Conservation (phyloP, 176 grass and related monocot genomes). For the Panicum miliaceum region DNA sequence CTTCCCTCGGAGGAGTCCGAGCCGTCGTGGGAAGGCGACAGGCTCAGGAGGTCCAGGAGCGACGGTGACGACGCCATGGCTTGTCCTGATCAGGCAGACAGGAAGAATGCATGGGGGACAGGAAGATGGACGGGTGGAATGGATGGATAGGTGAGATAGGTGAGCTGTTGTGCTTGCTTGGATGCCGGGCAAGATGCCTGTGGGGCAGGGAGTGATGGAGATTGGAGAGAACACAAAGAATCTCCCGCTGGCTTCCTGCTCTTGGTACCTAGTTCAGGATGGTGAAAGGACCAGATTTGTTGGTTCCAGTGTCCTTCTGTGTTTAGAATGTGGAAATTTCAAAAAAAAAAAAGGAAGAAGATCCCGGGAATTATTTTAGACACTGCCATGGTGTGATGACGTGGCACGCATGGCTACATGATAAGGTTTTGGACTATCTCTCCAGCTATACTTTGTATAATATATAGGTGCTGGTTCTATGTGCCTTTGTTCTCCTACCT, state of each 20-base stretch:
- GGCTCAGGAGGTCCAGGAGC: conserved; percentile 55
- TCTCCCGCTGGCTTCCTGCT: conserved; percentile 28
- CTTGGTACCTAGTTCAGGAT: conserved; percentile 8
- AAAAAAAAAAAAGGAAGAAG: not conserved
- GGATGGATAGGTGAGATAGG: conserved; percentile 12
- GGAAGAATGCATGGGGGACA: conserved; percentile 41
- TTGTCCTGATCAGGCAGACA: conserved; percentile 13
- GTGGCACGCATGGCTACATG: not conserved
- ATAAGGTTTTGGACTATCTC: not conserved
- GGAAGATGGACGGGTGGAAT: not conserved
- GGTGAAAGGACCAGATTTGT: conserved; percentile 23
- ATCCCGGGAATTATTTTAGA: not conserved
- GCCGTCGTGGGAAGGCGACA: not conserved
- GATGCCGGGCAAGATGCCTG: conserved; percentile 37
- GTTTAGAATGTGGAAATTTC: not conserved
- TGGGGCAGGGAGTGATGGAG: conserved; percentile 43
- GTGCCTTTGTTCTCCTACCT: not conserved
- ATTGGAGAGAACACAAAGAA: conserved; percentile 37
- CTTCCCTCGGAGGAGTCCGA: not conserved
- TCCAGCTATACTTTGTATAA: not conserved
- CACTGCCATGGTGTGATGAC: not conserved
- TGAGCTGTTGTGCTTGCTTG: conserved; percentile 62
- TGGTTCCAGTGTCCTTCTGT: not conserved
- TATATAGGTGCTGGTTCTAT: not conserved
- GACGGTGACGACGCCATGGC: conserved; percentile 16